phyloP scores from a whole-genome alignment of 2,329 filamentous ascomycete species.

The Cladosporium sp. region DNA sequence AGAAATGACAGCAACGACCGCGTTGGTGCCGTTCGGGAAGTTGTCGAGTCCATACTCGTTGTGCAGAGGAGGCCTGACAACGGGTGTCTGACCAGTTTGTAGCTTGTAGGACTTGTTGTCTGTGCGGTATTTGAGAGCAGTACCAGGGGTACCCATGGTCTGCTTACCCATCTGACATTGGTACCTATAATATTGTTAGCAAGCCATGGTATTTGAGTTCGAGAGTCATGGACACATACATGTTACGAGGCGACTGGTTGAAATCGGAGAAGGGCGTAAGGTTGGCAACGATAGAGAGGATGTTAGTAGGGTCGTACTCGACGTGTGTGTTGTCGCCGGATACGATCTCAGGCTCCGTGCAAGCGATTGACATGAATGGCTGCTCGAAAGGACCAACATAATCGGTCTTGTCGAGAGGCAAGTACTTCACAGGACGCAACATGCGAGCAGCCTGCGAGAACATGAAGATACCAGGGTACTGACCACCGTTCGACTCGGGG shows the following conservation, averaged over 20 bases:
- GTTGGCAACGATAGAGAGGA: slow-evolving; percentile 94
- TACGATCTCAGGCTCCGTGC: slow-evolving; percentile 80
- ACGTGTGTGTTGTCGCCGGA: slow-evolving; percentile 92
- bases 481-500: slow-evolving; percentile 83
- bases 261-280: slow-evolving; percentile 99
- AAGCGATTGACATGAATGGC: slow-evolving; percentile 97
- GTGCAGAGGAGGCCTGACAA: slow-evolving; percentile 88
- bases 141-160: slow-evolving; percentile 94
- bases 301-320: slow-evolving; percentile 91
- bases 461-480: slow-evolving; percentile 95
- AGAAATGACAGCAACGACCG: slow-evolving; percentile 94
- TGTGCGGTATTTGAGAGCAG: slow-evolving; percentile 79
- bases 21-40: slow-evolving; percentile 95
- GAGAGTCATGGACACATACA: slow-evolving; percentile 60
- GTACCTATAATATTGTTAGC: neutral
- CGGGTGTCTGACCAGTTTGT: slow-evolving; percentile 92
- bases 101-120: slow-evolving; percentile 97
- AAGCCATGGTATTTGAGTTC: no score
- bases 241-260: slow-evolving; percentile 97
- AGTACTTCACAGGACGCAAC: slow-evolving; percentile 88
- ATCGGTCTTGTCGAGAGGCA: slow-evolving; percentile 82
- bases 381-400: slow-evolving; percentile 93
- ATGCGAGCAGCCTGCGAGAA: slow-evolving; percentile 82
- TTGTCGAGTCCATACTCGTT: slow-evolving; percentile 97
- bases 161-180: slow-evolving; percentile 98